A percentile compares a stretch with the other conserved stretches of the same genome.
phyloP scores from a whole-genome alignment of 2,329 filamentous ascomycete species.

The Domatiomyces globalis region DNA sequence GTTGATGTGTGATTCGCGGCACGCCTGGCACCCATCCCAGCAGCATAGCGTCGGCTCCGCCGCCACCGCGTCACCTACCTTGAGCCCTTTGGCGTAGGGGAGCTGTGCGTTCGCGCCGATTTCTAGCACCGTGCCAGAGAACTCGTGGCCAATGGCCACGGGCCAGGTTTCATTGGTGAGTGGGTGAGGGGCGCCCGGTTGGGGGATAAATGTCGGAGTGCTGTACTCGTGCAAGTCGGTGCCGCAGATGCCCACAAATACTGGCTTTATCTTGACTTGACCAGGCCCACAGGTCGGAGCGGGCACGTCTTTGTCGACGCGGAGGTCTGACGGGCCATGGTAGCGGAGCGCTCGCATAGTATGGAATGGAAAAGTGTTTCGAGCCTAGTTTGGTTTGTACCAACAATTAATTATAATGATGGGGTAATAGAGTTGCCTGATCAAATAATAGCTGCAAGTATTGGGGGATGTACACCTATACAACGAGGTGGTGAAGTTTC shows the following conservation, averaged over 20 bases:
- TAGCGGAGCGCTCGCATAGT: constrained; percentile 26
- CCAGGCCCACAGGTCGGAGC: constrained; percentile 31
- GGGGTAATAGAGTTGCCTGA: background rate
- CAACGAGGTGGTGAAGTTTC: no score
- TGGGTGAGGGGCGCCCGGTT: constrained; percentile 35
- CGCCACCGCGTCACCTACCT: constrained; percentile 43
- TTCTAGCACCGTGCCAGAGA: constrained; percentile 46
- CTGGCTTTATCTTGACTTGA: constrained; percentile 31
- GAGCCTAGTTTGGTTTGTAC: no score
- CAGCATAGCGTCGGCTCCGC: constrained; percentile 49
- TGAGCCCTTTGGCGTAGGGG: constrained; percentile 24
- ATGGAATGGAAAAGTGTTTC: no score
- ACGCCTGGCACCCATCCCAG: constrained; percentile 39
- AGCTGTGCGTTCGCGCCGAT: constrained; percentile 36
- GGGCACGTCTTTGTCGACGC: constrained; percentile 23
- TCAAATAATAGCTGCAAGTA: background rate
- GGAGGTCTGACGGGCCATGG: constrained; percentile 24
- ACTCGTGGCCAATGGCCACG: constrained; percentile 51
- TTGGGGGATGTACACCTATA: no score
- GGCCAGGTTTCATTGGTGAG: constrained; percentile 45
- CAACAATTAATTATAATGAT: no score
- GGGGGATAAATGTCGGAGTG: constrained; percentile 36
- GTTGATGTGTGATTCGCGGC: constrained; percentile 39
- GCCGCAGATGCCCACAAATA: constrained; percentile 4
- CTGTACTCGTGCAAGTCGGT: constrained; percentile 37